Evolutionary conservation across 106 monocot species (phyloP), one percentile per base, ranked within the genome.

Genomic region (Dioscorea alata): DNA sequence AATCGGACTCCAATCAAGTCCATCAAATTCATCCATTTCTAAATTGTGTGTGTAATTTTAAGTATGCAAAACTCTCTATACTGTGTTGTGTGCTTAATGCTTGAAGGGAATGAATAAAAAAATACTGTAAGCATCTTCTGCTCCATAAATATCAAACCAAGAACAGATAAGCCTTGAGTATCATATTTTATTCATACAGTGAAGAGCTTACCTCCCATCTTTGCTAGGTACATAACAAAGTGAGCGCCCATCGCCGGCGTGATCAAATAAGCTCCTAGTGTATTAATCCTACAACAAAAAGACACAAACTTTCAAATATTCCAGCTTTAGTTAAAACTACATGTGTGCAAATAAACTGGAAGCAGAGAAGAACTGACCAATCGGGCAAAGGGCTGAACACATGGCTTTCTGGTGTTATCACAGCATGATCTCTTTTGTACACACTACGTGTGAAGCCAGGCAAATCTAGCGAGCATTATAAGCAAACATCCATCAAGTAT

Each of bases 391-490:
- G 96, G 49, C 86, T 71, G 74, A 96, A 92, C 14, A 96, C 96
- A 63, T 89, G 92, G 59, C 89, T 89, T 75, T 96, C 96, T n/a
- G 95, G 91, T 48, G 96, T 81, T 57, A 96, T 83, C 23, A 96
- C 20, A 73, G 96, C 89, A 81, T 96, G 89, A 57, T 92, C 92
- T 57, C 84, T 81, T 81, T 72, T 81, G 73, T 80, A 89, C 24
- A 83, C 82, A 74, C 96, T 92, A 32, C 92, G 84, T 9, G 96
- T 96, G 63, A 96, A 92, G 59, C 96, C 91, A 18, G 96, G 96
- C 52, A 96, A 82, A 86, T 96, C 96, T 96, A 79, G 48, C 57
- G 31, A 48, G n/a, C 22, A 76, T 62, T 18, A 61, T 51, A 70
- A 61, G 22, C 22, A 57, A 57, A 57, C 42, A 42, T 42, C 5